Evolutionary conservation across 2,329 filamentous ascomycete genomes (phyloP), one percentile per base, ranked within the genome.

Genomic region (Diaporthe sp.): DNA sequence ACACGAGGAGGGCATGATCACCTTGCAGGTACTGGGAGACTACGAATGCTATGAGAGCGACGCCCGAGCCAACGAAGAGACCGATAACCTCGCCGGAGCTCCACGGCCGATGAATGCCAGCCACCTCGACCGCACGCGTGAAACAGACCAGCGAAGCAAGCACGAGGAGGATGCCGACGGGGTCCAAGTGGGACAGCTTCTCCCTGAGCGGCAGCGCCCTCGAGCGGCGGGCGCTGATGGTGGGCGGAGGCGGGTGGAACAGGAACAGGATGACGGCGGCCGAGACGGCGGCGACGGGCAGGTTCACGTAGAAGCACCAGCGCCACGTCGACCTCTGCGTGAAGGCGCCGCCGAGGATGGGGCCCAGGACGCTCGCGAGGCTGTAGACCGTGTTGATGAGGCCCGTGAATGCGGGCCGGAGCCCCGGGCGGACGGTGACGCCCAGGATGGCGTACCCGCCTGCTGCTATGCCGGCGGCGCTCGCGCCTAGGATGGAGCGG

Each of bases 401-500:
- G 39, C 83, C 82, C 72, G 83, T 82, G 74, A 68, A 68, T 0
- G 51, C 8, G 22, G 62, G 62, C 28, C 62, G 46, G 12, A 68
- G 80, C 81, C 44, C 62, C 2, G 62, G 62, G 17, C 62, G 62
- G 19, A 68, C 62, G 9, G 62, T 68, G 19, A 68, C 62, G 44
- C 62, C 62, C 13, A 68, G 62, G 46, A 68, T 68, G 0, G 62
- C 62, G 31, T 68, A 53, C 12, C 79, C 81, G 25, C 85, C 85
- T 7, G 83, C 79, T 53, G 83, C 83, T 73, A 86, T 82, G 46
- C 85, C 85, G 1, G 82, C 82, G 1, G 81, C 79, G 12, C 85
- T 84, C 6, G 84, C 72, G 17, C 85, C 85, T 59, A 84, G 82
- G 51, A 86, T 79, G 55, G 83, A 84, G n/a, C 85, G 81, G 4